phyloP scores from a whole-genome alignment of 2,329 filamentous ascomycete species.

The Didymella keratinophila region DNA sequence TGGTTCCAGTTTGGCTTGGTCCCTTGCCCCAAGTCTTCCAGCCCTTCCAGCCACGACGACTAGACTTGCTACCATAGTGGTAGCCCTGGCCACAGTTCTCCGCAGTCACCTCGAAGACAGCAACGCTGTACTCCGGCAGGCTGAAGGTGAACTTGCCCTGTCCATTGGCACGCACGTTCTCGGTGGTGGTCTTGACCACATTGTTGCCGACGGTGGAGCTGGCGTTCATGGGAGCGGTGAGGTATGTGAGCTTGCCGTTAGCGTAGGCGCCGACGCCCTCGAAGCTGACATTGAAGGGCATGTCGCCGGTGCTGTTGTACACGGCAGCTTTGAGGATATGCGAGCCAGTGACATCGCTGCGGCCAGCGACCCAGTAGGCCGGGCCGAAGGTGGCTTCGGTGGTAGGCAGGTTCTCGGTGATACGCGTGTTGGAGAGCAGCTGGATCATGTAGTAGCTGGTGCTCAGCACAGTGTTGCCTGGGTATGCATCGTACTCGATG shows the following conservation, averaged over 20 bases:
- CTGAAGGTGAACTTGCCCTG: not conserved
- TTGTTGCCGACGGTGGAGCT: not conserved
- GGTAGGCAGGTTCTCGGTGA: conserved; percentile 3
- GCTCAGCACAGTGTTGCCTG: not conserved
- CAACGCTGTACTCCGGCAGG: conserved; percentile 3
- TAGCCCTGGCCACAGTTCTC: conserved; percentile 1
- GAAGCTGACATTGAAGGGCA: not conserved
- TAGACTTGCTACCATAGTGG: conserved; percentile 3
- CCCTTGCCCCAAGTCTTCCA: not conserved
- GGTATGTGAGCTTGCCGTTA: not conserved
- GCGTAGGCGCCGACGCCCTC: not conserved
- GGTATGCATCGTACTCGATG: conserved; percentile 1
- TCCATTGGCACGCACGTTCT: not conserved
- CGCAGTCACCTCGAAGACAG: conserved; percentile 6
- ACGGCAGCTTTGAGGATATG: conserved; percentile 3
- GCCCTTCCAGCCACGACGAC: not conserved
- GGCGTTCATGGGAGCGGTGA: not conserved
- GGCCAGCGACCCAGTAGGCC: conserved; percentile 2
- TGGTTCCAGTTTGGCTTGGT: not conserved
- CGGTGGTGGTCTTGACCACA: not conserved
- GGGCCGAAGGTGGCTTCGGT: conserved; percentile 3
- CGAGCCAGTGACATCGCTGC: conserved; percentile 4
- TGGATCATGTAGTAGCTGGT: not conserved
- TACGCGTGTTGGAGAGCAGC: not conserved
- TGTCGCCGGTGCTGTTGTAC: conserved; percentile 2